A percentile compares a stretch with the other conserved stretches of the same genome.
Evolutionary conservation across 2,329 filamentous ascomycete genomes (phyloP).

Genomic region (Sodiomyces alkalinus): DNA sequence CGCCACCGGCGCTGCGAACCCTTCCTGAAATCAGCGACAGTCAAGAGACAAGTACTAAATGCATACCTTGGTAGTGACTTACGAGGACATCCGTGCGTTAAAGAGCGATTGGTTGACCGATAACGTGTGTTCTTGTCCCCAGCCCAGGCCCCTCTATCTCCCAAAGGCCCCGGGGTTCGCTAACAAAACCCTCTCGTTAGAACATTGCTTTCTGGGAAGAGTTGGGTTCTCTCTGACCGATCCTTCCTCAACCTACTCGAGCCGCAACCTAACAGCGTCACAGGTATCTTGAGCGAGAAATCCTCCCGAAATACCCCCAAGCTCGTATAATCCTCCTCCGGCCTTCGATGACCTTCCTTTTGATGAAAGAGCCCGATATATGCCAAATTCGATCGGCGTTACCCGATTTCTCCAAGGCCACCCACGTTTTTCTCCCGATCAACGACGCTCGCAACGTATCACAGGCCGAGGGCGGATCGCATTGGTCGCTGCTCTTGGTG

Average conservation of each 20-base stretch:
- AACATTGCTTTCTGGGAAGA: constrained; percentile 98
- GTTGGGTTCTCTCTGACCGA: constrained; percentile 28
- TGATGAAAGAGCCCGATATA: constrained; percentile 57
- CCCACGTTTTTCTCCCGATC: constrained; percentile 90
- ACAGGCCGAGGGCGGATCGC: constrained; percentile 74
- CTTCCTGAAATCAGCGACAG: background rate
- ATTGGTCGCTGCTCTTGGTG: constrained; percentile 90
- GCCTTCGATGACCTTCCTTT: constrained; percentile 82
- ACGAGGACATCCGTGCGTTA: constrained; percentile 77
- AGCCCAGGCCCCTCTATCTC: too few relatives aligned
- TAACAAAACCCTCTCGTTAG: constrained; percentile 23
- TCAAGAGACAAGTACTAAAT: too few relatives aligned
- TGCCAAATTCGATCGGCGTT: constrained; percentile 49
- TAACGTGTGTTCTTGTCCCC: constrained; percentile 46
- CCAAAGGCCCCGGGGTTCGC: background rate
- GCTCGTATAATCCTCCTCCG: constrained; percentile 82
- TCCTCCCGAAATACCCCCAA: constrained; percentile 62
- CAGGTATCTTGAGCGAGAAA: constrained; percentile 78
- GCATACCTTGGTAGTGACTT: constrained; percentile 52
- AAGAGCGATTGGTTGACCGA: constrained; percentile 94
- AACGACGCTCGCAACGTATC: constrained; percentile 71
- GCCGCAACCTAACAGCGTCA: constrained; percentile 5
- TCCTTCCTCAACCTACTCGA: constrained; percentile 1
- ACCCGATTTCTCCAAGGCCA: constrained; percentile 64
- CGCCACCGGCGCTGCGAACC: constrained; percentile 9